Percentiles rank a stretch among this genome's conserved stretches.
phyloP scores from a whole-genome alignment of 2,329 filamentous ascomycete species.

The Xenoacremonium recifei region DNA sequence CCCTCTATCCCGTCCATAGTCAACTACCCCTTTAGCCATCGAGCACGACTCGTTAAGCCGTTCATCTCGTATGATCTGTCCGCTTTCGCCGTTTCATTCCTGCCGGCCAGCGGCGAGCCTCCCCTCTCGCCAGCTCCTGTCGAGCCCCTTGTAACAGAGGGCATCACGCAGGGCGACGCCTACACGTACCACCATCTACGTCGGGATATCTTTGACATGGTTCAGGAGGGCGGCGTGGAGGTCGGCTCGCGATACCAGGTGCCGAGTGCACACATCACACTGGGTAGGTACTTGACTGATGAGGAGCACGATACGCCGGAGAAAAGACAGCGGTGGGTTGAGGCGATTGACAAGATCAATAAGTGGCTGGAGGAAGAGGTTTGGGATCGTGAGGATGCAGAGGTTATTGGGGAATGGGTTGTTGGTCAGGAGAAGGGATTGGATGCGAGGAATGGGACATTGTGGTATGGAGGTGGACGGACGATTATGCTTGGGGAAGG shows the following conservation, averaged over 20 bases:
- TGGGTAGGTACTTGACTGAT: constrained; percentile 74
- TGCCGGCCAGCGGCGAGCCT: constrained; percentile 71
- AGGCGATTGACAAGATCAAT: constrained; percentile 75
- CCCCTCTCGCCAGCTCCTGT: constrained; percentile 36
- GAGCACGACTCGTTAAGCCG: constrained; percentile 76
- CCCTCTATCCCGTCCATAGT: constrained; percentile 58
- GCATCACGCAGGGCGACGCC: constrained; percentile 51
- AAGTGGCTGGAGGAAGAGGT: constrained; percentile 67
- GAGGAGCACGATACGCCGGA: constrained; percentile 59
- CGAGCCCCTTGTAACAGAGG: constrained; percentile 33
- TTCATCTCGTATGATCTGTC: constrained; percentile 81
- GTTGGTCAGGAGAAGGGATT: constrained; percentile 85
- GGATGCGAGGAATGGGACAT: constrained; percentile 68
- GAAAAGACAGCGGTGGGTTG: constrained; percentile 64
- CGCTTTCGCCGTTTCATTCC: constrained; percentile 81
- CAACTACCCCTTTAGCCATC: constrained; percentile 64
- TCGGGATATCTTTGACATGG: constrained; percentile 68
- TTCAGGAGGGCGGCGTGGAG: constrained; percentile 60
- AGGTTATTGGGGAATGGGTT: constrained; percentile 69
- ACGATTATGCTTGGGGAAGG: constrained; percentile 64
- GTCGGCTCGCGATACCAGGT: constrained; percentile 82
- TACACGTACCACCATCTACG: constrained; percentile 93
- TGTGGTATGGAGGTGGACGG: constrained; percentile 88
- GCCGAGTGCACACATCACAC: constrained; percentile 84
- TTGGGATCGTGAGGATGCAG: constrained; percentile 56